Evolutionary conservation across 2,329 filamentous ascomycete species (phyloP), one percentile per base, ranked within the genome.

Genomic region (Aspergillus phoenicis): DNA sequence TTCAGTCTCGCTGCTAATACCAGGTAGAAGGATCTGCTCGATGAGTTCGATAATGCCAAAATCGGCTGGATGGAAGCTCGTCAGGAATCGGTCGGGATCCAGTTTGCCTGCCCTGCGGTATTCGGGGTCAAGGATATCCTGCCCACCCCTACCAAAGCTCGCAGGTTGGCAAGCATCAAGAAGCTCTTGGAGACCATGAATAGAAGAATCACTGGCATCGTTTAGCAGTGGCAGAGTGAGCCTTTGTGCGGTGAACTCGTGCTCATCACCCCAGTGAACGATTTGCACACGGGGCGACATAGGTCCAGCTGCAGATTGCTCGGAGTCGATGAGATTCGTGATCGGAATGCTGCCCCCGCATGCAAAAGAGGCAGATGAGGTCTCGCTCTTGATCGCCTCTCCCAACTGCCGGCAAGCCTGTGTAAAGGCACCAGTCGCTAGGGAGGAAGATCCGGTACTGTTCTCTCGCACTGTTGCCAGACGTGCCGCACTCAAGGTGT

Each of bases 91-190:
- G 0, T 71, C 53, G 0, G 69, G 61, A n/a, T 85, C 80, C n/a
- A 88, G 66, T 67, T 85, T 83, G 1, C 71, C 69, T 0, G 84
- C 85, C 60, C 82, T 83, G 17, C 85, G 79, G 60, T 86, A 85
- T 0, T 70, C 69, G 58, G 83, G 80, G 60, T 87, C 84, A 2
- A 81, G 69, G 0, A 86, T 76, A 59, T 85, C 77, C 60, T 83
- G 36, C 2, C 76, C 74, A 0, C 74, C 74, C 5, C 66, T 63
- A 0, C 84, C 84, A 64, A 85, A 85, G 1, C 78, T 81, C 0
- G 84, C 85, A 0, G 82, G 81, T 43, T 68, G 60, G 59, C 75
- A 78, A 26, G 75, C 72, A 1, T 62, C 45, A 0, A 78, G 62
- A 0, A 82, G 65, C 4, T 65, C 58, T 1, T 64, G 55, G 15